These are phyloP conservation scores for Cornus kousa DNA, from an alignment of 148 eudicot genomes.

Conservation along the genomic window DNA sequence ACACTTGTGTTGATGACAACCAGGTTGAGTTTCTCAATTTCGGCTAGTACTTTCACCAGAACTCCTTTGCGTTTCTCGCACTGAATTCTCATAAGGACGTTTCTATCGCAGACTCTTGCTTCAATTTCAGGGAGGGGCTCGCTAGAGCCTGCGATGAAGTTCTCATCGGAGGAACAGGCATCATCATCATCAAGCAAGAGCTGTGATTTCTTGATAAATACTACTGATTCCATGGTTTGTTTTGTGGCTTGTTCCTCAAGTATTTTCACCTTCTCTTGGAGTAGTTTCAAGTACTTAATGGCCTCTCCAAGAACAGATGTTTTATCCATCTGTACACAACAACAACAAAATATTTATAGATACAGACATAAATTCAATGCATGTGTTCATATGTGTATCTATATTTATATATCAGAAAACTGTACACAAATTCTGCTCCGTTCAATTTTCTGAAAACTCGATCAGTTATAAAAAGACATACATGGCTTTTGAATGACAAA, in stretches of 20 bases:
- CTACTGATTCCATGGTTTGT: not conserved
- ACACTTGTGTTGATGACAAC: not conserved
- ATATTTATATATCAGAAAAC: too few species aligned
- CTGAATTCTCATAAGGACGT: not conserved
- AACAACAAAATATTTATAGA: not conserved
- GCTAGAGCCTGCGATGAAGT: not conserved
- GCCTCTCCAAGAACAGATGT: constrained; percentile 3
- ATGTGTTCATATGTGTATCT: too few species aligned
- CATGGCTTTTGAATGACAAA: too few species aligned
- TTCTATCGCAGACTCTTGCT: not conserved
- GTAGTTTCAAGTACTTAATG: not conserved
- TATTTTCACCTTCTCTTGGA: not conserved
- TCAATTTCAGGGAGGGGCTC: not conserved
- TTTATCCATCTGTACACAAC: not conserved
- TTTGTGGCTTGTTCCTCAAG: not conserved
- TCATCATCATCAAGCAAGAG: not conserved
- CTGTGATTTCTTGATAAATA: not conserved
- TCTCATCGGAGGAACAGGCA: not conserved
- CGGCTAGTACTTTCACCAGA: not conserved
- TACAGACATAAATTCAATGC: too few species aligned
- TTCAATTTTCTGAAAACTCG: too few species aligned
- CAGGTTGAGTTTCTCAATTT: not conserved
- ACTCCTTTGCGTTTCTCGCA: not conserved
- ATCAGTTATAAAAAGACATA: too few species aligned
- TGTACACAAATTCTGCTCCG: too few species aligned